Evolutionary conservation across 768 basidiomycete species (phyloP).

Genomic region (Suillus subaureus): DNA sequence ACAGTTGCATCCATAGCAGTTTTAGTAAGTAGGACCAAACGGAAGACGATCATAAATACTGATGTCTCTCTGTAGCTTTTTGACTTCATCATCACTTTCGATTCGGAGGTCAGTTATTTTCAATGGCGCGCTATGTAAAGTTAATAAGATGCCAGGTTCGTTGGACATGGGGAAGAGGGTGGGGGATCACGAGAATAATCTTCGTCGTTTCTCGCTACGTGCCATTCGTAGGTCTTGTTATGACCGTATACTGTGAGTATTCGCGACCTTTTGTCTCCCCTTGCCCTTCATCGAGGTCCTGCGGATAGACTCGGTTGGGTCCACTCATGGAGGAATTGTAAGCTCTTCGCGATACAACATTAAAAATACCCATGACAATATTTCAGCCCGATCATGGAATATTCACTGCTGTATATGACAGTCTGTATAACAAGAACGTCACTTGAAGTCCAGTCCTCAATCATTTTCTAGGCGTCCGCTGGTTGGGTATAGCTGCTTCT

Average conservation of each 20-base stretch:
- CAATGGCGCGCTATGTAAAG: not conserved
- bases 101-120: slow-evolving; percentile 5
- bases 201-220: slow-evolving; percentile 4
- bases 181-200: not conserved
- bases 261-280: not conserved
- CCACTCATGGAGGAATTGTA: slow-evolving; percentile 1
- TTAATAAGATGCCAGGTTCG: slow-evolving; percentile 5
- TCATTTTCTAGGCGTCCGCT: not conserved
- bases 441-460: not conserved
- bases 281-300: not conserved
- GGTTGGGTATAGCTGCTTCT: not conserved
- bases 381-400: not conserved
- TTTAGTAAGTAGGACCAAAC: not conserved
- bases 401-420: not conserved
- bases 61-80: not conserved
- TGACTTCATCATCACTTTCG: slow-evolving; percentile 10
- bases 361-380: not conserved
- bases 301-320: not conserved
- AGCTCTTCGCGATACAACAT: not conserved
- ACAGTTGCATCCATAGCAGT: not conserved
- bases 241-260: slow-evolving; percentile 5
- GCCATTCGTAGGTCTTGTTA: not conserved
- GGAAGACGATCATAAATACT: not conserved
- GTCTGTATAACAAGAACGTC: not conserved
- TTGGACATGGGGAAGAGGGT: slow-evolving; percentile 8